phyloP scores from a whole-genome alignment of 2,329 filamentous ascomycete genomes.

The Plectosphaerella sp. region DNA sequence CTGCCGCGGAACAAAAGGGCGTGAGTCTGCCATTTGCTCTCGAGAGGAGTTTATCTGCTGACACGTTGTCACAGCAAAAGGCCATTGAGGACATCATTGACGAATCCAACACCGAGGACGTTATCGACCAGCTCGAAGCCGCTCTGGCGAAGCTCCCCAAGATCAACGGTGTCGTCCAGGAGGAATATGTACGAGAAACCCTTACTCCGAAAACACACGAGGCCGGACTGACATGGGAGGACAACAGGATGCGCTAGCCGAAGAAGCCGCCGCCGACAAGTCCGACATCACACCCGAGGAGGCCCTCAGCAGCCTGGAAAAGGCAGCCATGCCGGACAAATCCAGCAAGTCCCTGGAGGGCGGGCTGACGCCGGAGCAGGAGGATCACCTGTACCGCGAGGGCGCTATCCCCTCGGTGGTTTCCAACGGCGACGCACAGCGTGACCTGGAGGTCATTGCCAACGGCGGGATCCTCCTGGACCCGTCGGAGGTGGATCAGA shows the following conservation, averaged over 20 bases:
- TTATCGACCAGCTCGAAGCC: conserved; percentile 3
- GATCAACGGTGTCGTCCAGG: background rate
- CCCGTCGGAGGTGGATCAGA: conserved; percentile 18
- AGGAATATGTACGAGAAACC: background rate
- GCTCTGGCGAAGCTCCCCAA: background rate
- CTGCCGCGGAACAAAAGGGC: background rate
- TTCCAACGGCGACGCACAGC: conserved; percentile 8
- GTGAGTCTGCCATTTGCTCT: no score
- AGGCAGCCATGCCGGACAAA: background rate
- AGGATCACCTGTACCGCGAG: conserved; percentile 36
- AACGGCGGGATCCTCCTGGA: conserved; percentile 20
- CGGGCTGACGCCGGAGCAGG: conserved; percentile 36
- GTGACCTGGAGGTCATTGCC: conserved; percentile 25
- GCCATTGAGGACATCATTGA: background rate
- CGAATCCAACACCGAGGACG: background rate
- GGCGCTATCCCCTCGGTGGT: conserved; percentile 32
- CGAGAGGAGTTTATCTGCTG: no score
- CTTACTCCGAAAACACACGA: background rate
- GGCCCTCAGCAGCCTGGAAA: conserved; percentile 6
- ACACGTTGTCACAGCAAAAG: background rate
- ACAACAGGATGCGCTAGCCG: conserved; percentile 6
- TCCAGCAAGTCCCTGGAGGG: conserved; percentile 15
- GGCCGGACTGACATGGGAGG: background rate
- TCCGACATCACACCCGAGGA: conserved; percentile 1
- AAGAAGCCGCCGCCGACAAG: conserved; percentile 6